phyloP scores from a whole-genome alignment of 164 flowering plant species.

The Piper betle region DNA sequence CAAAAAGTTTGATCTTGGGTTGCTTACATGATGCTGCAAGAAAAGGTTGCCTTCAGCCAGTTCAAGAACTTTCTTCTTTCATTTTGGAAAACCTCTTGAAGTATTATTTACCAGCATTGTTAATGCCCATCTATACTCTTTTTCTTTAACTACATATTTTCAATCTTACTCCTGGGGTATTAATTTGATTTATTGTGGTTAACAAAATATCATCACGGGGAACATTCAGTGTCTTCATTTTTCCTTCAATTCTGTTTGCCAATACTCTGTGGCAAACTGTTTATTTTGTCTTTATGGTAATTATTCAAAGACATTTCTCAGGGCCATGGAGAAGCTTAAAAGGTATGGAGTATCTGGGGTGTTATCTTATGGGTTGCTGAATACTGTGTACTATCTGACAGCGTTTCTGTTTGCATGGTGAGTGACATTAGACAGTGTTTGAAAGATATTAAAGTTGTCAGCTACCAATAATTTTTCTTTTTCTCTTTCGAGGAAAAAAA shows the following conservation, averaged over 20 bases:
- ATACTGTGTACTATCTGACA: conserved; percentile 64
- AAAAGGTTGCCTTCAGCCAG: too few relatives aligned
- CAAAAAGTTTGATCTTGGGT: too few relatives aligned
- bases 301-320: conserved; percentile 5
- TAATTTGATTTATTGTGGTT: background rate
- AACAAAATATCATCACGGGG: background rate
- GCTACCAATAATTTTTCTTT: too few relatives aligned
- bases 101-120: too few relatives aligned
- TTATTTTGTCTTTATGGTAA: background rate
- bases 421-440: conserved; percentile 12
- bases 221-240: background rate
- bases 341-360: conserved; percentile 73
- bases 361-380: conserved; percentile 69
- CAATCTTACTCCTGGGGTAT: too few relatives aligned
- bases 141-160: too few relatives aligned
- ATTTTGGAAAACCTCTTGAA: too few relatives aligned
- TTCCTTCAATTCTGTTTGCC: background rate
- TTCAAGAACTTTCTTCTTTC: too few relatives aligned
- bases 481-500: too few relatives aligned
- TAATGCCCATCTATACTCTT: too few relatives aligned
- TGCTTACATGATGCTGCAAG: too few relatives aligned
- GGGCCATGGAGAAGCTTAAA: conserved; percentile 35
- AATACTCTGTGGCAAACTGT: background rate
- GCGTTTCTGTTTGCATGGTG: conserved; percentile 72
- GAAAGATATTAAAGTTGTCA: background rate